These are phyloP conservation scores for Nevesoporus exiguus DNA, from an alignment of 768 basidiomycete genomes.

Conservation along the genomic window DNA sequence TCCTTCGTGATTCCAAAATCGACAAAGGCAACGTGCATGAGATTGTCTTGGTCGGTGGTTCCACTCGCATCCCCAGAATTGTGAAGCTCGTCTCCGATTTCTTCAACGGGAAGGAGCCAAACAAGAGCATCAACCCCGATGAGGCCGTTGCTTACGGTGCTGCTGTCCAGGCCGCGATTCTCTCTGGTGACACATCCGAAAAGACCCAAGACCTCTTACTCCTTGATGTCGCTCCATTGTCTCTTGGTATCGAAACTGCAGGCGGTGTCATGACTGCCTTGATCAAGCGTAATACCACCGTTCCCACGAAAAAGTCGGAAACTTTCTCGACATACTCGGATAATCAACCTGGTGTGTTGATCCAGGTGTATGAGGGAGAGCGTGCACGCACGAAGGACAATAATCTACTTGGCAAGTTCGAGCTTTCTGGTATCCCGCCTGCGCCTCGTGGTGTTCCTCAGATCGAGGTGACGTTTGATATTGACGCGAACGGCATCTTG, in stretches of 20 bases:
- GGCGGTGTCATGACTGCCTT: conserved; percentile 99
- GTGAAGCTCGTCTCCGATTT: conserved; percentile 97
- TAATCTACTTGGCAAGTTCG: conserved; percentile 97
- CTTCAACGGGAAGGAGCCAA: conserved; percentile 98
- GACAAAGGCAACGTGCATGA: conserved; percentile 95
- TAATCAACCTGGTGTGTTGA: conserved; percentile 97
- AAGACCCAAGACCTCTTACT: conserved; percentile 96
- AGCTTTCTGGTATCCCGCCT: conserved; percentile 93
- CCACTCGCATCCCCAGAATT: conserved; percentile 97
- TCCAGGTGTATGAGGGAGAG: conserved; percentile 98
- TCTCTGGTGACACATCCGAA: conserved; percentile 96
- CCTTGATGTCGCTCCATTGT: conserved; percentile 89
- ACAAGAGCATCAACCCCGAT: conserved; percentile 99
- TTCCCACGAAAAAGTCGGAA: conserved; percentile 98
- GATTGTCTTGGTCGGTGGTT: conserved; percentile 96
- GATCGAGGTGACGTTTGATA: conserved; percentile 96
- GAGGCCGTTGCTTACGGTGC: conserved; percentile 99
- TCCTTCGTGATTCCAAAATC: conserved; percentile 96
- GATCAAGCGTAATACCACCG: conserved; percentile 98
- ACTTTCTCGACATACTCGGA: conserved; percentile 98
- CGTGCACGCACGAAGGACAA: conserved; percentile 99
- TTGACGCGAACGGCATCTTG: conserved; percentile 94
- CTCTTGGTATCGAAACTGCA: conserved; percentile 95
- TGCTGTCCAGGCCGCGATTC: conserved; percentile 96
- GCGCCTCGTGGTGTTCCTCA: conserved; percentile 98